Percentiles rank a stretch among this genome's conserved stretches.
Evolutionary conservation across 192 early-diverging fungal species (phyloP).

Genomic region (Podila minutissima): DNA sequence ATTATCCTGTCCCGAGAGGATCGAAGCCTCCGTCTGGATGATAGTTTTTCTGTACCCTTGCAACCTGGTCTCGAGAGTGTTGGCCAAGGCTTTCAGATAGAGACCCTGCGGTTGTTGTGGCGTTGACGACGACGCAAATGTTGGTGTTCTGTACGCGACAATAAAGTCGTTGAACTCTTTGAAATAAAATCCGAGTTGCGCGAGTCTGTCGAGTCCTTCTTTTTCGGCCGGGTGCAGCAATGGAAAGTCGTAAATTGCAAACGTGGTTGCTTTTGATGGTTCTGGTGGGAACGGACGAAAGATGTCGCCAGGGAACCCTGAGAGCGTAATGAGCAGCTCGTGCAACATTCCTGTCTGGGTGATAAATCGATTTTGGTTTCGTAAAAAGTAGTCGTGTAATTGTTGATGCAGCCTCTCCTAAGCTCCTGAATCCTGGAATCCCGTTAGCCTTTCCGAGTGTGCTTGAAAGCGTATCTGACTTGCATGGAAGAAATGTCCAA

Average conservation of each 20-base stretch:
- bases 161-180: conserved; percentile 55
- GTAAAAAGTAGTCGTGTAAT: too few relatives aligned
- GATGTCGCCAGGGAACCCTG: conserved; percentile 74
- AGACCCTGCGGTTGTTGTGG: conserved; percentile 8
- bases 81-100: conserved; percentile 64
- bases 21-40: conserved; percentile 57
- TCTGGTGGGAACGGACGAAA: conserved; percentile 64
- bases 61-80: conserved; percentile 53
- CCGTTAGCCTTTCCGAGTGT: too few relatives aligned
- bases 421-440: too few relatives aligned
- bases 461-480: too few relatives aligned
- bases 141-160: conserved; percentile 2
- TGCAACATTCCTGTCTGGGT: conserved; percentile 64
- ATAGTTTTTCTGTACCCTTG: conserved; percentile 58
- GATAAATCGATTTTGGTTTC: not conserved
- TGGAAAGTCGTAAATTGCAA: conserved; percentile 69
- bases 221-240: conserved; percentile 74
- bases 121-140: not conserved
- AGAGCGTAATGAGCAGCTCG: conserved; percentile 73
- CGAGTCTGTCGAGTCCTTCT: conserved; percentile 64
- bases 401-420: not conserved
- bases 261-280: conserved; percentile 54
- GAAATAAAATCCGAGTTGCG: conserved; percentile 66
- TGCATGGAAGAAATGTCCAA: too few relatives aligned
- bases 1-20: conserved; percentile 64